Evolutionary conservation across 371 early-diverging fungal genomes (phyloP), one percentile per base, ranked within the genome.

Genomic region (Basidiobolus heterosporus): DNA sequence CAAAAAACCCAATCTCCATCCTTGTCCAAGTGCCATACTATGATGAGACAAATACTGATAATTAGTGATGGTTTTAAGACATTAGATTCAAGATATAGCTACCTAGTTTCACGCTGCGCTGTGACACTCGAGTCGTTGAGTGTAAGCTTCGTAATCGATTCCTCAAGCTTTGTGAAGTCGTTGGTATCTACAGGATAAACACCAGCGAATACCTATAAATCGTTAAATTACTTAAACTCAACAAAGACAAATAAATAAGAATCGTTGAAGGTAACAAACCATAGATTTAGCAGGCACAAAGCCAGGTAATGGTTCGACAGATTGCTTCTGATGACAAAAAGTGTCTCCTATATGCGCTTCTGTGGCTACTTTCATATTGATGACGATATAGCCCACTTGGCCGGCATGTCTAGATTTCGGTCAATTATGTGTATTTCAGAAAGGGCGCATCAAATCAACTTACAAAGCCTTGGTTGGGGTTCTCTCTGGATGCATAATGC

Each of bases 311-410:
- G 81, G 59, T 30, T 80, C 73, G 0, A 86, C 79, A 3, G 66
- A 44, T 51, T 67, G 42, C 42, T 66, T 66, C 37, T 69, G 55
- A 45, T 71, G 75, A 68, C 82, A 76, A 52, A 95, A 91, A 1
- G 98, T 95, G 57, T 97, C 98, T 23, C 98, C 98, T n/a, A 97
- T 82, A 54, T 78, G 73, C 2, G 95, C 91, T 57, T 97, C 98
- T 24, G 81, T 70, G 1, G 88, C 75, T 1, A 80, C 74, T 56
- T 93, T 94, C 90, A 97, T 93, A 48, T 83, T 83, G 59, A 90
- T 76, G 11, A 82, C 67, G 30, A 91, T 67, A 58, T 91, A 97
- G 2, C 98, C 98, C 19, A 97, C 97, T 60, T 97, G 98, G 0
- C 98, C 98, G 16, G 90, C 86, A 44, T 80, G 72, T 30, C 78